Conservation (phyloP, 2,329 filamentous ascomycete species). For the Aspergillus niger region DNA sequence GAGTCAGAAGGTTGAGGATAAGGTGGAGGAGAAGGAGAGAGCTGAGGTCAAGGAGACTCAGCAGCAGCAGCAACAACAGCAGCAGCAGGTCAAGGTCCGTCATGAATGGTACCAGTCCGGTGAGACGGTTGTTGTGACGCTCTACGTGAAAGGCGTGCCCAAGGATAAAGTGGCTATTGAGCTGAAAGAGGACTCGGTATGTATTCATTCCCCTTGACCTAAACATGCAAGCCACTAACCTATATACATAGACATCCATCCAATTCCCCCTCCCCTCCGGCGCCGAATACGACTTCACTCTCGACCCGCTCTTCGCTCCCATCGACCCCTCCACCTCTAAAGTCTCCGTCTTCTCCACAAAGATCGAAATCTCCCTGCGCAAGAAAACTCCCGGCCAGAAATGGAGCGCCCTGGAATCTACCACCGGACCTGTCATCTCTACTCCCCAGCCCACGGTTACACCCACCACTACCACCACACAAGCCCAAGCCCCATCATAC, state of each 20-base stretch:
- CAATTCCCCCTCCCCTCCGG: conserved; percentile 60
- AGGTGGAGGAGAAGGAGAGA: not conserved
- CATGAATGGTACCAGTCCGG: conserved; percentile 70
- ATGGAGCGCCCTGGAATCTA: conserved; percentile 64
- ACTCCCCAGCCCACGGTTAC: conserved; percentile 22
- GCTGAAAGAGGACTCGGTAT: conserved; percentile 52
- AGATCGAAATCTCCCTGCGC: conserved; percentile 73
- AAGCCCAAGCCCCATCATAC: conserved; percentile 60
- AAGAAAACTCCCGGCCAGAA: conserved; percentile 68
- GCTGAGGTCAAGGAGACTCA: not conserved
- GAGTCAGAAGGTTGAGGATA: not conserved
- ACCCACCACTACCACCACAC: conserved; percentile 12
- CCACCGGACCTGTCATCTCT: conserved; percentile 27
- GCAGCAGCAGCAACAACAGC: conserved; percentile 14
- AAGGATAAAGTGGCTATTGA: conserved; percentile 59
- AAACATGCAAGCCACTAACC: not conserved
- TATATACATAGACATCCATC: conserved; percentile 50
- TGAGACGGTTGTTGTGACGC: conserved; percentile 62
- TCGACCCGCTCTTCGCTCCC: conserved; percentile 67
- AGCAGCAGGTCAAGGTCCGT: conserved; percentile 47
- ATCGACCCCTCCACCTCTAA: conserved; percentile 65
- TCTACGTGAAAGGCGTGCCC: conserved; percentile 66
- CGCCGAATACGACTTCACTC: conserved; percentile 60
- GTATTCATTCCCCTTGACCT: conserved; percentile 23
- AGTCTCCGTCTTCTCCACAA: conserved; percentile 69